Percentiles rank a stretch among this genome's conserved stretches.
These are phyloP conservation scores for Physcomitrium patens DNA, from an alignment of 225 moss, liverwort and hornwort species.

Conservation along the genomic window DNA sequence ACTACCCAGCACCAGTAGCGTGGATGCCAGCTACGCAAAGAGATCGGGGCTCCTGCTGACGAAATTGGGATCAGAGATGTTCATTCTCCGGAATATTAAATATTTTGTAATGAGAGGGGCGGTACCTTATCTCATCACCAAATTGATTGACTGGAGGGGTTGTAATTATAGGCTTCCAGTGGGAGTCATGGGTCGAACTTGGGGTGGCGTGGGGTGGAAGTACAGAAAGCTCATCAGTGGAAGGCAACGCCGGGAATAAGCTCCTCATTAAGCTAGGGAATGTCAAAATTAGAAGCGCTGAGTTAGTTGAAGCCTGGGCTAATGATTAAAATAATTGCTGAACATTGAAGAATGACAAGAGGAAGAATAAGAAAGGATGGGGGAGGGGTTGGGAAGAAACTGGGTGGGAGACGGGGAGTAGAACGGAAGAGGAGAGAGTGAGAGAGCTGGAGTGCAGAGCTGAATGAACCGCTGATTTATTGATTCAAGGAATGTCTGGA, in stretches of 20 bases:
- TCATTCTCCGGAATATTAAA: too few relatives aligned
- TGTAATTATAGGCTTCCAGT: too few relatives aligned
- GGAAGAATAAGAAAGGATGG: neutral
- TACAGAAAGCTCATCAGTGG: constrained; percentile 12
- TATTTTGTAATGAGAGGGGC: neutral
- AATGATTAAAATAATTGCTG: constrained; percentile 27
- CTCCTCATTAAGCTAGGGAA: constrained; percentile 24
- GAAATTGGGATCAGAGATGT: too few relatives aligned
- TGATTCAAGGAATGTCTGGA: constrained; percentile 42
- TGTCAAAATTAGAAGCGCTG: constrained; percentile 36
- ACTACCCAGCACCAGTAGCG: too few relatives aligned
- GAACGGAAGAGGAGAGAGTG: too few relatives aligned
- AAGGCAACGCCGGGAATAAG: neutral
- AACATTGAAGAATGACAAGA: neutral
- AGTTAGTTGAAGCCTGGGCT: constrained; percentile 23
- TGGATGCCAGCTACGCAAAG: too few relatives aligned
- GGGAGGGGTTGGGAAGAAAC: neutral
- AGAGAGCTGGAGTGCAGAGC: too few relatives aligned
- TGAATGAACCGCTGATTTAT: constrained; percentile 4
- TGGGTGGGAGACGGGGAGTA: neutral
- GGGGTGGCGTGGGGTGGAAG: constrained; percentile 22
- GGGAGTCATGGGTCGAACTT: neutral
- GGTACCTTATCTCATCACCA: constrained; percentile 28
- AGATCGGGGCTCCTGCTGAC: too few relatives aligned
- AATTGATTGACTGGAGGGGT: constrained; percentile 6